phyloP scores from a whole-genome alignment of 2,329 filamentous ascomycete genomes.

The Simplicillium aogashimaense region DNA sequence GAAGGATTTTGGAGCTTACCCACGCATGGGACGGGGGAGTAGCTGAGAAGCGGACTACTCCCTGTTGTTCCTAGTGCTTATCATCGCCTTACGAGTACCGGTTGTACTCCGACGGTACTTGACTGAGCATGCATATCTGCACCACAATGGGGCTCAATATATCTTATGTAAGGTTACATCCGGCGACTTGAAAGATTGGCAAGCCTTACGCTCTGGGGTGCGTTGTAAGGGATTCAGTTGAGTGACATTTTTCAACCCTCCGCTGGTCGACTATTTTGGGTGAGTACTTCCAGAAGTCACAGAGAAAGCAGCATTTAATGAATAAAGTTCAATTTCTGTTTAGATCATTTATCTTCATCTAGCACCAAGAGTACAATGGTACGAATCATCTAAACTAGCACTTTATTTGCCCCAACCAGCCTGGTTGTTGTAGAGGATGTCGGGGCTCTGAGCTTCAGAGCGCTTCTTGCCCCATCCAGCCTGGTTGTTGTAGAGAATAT shows the following conservation, averaged over 20 bases:
- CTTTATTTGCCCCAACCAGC: background rate
- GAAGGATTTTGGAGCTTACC: background rate
- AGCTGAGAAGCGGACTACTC: too few species aligned
- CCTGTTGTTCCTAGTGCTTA: conserved; percentile 2
- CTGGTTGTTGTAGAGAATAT: conserved; percentile 7
- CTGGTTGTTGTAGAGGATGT: background rate
- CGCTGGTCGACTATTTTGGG: too few species aligned
- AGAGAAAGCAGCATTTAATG: too few species aligned
- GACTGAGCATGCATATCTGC: background rate
- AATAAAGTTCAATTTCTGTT: too few species aligned
- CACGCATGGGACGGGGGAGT: too few species aligned
- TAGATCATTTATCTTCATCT: too few species aligned
- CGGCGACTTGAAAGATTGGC: background rate
- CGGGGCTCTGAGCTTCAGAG: background rate
- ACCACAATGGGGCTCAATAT: background rate
- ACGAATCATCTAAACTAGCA: background rate
- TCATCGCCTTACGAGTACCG: background rate
- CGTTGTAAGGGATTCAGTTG: background rate
- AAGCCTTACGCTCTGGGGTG: background rate
- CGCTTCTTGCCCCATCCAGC: conserved; percentile 7
- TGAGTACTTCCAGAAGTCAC: too few species aligned
- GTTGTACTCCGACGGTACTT: background rate
- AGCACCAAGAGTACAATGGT: background rate
- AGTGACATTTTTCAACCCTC: background rate
- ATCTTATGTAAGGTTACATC: conserved; percentile 5